Evolutionary conservation across 2,329 filamentous ascomycete species (phyloP).

Genomic region (Colletotrichum tofieldiae): DNA sequence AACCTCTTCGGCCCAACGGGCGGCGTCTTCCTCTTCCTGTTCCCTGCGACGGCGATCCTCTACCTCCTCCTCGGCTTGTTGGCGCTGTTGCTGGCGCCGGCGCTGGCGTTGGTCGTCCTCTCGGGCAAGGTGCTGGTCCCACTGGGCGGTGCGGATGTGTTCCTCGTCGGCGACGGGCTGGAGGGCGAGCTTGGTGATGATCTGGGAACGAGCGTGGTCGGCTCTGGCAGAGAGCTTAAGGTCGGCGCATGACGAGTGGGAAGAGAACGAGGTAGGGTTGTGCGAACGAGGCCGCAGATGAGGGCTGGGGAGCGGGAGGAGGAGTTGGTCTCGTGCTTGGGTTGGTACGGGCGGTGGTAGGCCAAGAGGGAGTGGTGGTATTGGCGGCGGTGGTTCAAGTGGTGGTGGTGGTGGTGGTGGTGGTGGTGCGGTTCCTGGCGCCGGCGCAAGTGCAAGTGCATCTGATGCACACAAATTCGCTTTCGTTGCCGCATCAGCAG

Average conservation of each 20-base stretch:
- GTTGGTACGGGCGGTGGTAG: slow-evolving; percentile 7
- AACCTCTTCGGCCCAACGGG: slow-evolving; percentile 55
- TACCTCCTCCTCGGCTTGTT: slow-evolving; percentile 30
- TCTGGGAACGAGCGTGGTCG: slow-evolving; percentile 39
- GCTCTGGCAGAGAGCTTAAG: slow-evolving; percentile 42
- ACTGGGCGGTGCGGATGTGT: slow-evolving; percentile 10
- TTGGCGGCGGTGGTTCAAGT: slow-evolving; percentile 14
- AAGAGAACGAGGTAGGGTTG: slow-evolving; percentile 38
- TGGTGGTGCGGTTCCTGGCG: slow-evolving; percentile 19
- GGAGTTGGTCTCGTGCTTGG: slow-evolving; percentile 13
- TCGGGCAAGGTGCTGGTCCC: slow-evolving; percentile 22
- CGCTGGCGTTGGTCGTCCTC: slow-evolving; percentile 25
- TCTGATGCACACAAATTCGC: slow-evolving; percentile 2
- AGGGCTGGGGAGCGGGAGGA: slow-evolving; percentile 27
- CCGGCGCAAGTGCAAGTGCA: slow-evolving; percentile 17
- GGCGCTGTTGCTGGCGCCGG: slow-evolving; percentile 36
- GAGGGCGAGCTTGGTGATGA: slow-evolving; percentile 40
- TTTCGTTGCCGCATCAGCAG: slow-evolving; percentile 36
- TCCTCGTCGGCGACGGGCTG: slow-evolving; percentile 25
- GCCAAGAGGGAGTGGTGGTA: slow-evolving; percentile 8
- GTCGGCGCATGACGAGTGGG: slow-evolving; percentile 41
- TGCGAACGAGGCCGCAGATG: slow-evolving; percentile 42
- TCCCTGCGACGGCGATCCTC: slow-evolving; percentile 35
- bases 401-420: background rate
- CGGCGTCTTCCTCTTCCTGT: slow-evolving; percentile 47